A percentile compares a stretch with the other conserved stretches of the same genome.
These are phyloP conservation scores for Tolypocladium inflatum DNA, from an alignment of 2,329 filamentous ascomycete species.

Conservation along the genomic window DNA sequence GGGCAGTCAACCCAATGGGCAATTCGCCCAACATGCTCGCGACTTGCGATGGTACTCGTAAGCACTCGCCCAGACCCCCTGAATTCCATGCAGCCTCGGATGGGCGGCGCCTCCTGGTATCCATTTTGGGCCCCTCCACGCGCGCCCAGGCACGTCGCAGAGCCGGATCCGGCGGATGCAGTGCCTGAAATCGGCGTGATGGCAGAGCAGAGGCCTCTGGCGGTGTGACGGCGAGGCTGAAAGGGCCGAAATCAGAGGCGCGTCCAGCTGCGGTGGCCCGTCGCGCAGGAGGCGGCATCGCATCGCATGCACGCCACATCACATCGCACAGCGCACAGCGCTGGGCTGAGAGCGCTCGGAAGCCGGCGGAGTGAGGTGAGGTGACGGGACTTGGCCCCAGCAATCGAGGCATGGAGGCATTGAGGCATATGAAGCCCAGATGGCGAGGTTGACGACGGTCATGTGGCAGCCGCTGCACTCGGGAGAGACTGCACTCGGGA, in stretches of 20 bases:
- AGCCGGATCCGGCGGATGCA: background rate
- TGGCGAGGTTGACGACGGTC: no score
- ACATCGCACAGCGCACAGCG: background rate
- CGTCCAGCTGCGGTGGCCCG: background rate
- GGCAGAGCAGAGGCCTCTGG: background rate
- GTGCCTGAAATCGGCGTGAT: background rate
- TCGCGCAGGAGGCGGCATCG: background rate
- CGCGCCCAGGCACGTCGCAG: background rate
- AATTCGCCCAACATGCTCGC: no score
- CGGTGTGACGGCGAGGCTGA: slow-evolving; percentile 5
- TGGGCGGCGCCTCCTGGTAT: background rate
- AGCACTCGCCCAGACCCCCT: background rate
- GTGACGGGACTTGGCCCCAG: background rate
- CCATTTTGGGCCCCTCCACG: background rate
- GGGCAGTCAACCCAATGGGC: no score
- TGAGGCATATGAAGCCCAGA: no score
- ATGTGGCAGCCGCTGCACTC: no score
- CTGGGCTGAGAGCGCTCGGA: background rate
- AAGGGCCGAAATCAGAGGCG: slow-evolving; percentile 1
- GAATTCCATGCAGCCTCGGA: no score
- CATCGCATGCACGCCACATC: background rate
- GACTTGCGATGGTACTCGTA: no score
- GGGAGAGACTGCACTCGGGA: no score
- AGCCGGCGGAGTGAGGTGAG: background rate
- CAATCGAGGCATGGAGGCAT: background rate